phyloP scores from a whole-genome alignment of 2,329 filamentous ascomycete genomes.

The Exophiala sp. region DNA sequence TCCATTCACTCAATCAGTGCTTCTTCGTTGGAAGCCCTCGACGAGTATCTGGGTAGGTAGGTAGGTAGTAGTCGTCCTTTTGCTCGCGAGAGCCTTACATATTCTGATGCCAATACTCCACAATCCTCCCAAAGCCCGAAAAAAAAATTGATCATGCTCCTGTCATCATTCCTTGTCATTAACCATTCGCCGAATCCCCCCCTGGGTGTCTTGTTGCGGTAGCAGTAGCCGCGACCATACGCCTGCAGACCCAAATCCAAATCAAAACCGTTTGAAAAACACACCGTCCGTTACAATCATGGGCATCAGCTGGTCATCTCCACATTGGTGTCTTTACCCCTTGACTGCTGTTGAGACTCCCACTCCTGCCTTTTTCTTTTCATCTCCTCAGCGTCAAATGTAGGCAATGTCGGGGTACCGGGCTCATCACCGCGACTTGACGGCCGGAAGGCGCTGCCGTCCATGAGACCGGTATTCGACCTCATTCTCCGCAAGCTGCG shows the following conservation, averaged over 20 bases:
- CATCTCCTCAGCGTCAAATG: constrained; percentile 47
- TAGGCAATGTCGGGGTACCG: constrained; percentile 28
- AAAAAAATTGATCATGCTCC: constrained; percentile 7
- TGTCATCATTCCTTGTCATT: constrained; percentile 23
- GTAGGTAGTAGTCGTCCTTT: background rate
- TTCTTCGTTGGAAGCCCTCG: background rate
- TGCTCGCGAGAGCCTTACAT: constrained; percentile 21
- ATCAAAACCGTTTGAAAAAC: constrained; percentile 6
- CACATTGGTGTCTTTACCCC: constrained; percentile 8
- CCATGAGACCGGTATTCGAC: constrained; percentile 31
- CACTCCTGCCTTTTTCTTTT: constrained; percentile 44
- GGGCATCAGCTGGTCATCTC: constrained; percentile 11
- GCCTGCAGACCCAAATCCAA: constrained; percentile 10
- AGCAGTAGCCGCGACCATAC: constrained; percentile 25
- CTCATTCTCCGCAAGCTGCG: constrained; percentile 35
- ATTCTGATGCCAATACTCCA: constrained; percentile 14
- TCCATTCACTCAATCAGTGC: background rate
- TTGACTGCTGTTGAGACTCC: constrained; percentile 39
- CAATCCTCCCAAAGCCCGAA: constrained; percentile 2
- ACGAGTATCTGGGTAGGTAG: no score
- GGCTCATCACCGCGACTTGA: constrained; percentile 30
- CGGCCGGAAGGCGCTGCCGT: constrained; percentile 31
- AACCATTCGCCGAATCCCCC: constrained; percentile 14
- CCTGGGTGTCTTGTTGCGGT: constrained; percentile 15
- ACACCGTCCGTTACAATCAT: constrained; percentile 17